phyloP scores from a whole-genome alignment of 1,284 basidiomycete species.

The Porodaedalea pini region DNA sequence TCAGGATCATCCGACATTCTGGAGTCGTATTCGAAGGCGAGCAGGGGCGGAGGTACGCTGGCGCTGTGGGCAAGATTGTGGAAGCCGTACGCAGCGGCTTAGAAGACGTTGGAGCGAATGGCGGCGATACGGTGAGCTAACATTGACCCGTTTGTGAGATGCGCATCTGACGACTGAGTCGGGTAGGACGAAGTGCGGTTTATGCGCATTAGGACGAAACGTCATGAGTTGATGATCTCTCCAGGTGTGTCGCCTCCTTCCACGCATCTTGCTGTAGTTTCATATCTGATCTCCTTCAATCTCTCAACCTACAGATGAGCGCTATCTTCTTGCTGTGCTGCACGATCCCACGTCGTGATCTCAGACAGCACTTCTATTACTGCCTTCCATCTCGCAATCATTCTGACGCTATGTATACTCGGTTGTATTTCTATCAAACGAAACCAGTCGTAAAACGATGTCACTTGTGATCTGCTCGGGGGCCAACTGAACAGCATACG shows the following conservation, averaged over 20 bases:
- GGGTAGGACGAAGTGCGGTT: slow-evolving; percentile 81
- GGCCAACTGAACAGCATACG: too few species aligned
- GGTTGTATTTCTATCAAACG: background rate
- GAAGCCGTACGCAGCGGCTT: slow-evolving; percentile 71
- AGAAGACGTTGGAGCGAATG: slow-evolving; percentile 62
- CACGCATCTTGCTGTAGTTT: background rate
- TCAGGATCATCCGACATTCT: slow-evolving; percentile 75
- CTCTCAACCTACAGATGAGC: slow-evolving; percentile 53
- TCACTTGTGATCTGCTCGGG: too few species aligned
- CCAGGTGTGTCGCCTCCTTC: slow-evolving; percentile 63
- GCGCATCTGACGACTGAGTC: background rate
- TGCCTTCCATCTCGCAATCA: background rate
- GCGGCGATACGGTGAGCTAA: slow-evolving; percentile 48
- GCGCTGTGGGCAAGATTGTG: slow-evolving; percentile 74
- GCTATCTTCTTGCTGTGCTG: slow-evolving; percentile 79
- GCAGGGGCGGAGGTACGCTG: slow-evolving; percentile 76
- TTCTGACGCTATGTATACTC: background rate
- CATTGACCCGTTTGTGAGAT: background rate
- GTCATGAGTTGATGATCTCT: slow-evolving; percentile 92
- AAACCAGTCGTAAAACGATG: too few species aligned
- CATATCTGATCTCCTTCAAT: slow-evolving; percentile 8
- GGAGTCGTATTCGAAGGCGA: slow-evolving; percentile 88
- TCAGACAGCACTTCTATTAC: background rate
- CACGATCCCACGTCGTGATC: slow-evolving; percentile 63
- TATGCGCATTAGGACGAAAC: slow-evolving; percentile 85